Evolutionary conservation across 164 flowering plant genomes (phyloP), one percentile per base, ranked within the genome.

Genomic region (Brasenia schreberi): DNA sequence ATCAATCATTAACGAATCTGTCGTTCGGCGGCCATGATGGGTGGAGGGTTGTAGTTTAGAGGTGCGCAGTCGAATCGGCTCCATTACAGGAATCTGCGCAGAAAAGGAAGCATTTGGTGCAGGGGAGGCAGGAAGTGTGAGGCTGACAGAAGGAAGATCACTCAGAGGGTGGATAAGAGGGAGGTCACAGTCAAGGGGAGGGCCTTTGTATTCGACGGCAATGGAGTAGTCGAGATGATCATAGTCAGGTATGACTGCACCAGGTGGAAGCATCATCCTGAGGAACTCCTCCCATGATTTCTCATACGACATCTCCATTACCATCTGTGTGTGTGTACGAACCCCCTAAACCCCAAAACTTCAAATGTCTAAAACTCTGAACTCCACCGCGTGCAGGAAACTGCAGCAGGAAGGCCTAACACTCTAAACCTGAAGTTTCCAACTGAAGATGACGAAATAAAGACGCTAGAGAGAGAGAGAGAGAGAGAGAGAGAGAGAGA

Each of bases 191-290:
- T 70, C 19, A 6, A 73, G 64, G 1, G 79, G 75, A 59, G 87
- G 85, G 4, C 85, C 85, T 3, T 73, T 70, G 72, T 81, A 82
- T 63, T 84, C 84, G 42, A 82, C 65, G 42, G 84, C 81, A 49
- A 84, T 81, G 43, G 86, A 84, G 82, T 79, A 82, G 58, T 82
- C 88, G 66, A 82, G 81, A 6, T 79, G 78, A 6, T 81, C 84
- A 61, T 79, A 77, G 67, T 84, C 84, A 1, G 83, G 85, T 23
- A 82, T 42, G 10, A 85, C 84, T 59, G 84, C 88, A 4, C 88
- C 88, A 3, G 74, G 65, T 1, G 85, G 84, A 1, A 84, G 79
- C 88, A 82, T 80, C 64, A 58, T 72, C 14, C 81, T 43, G 33
- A 84, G 69, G 14, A 75, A 67, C 61, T 76, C 69, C 59, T 76